phyloP scores from a whole-genome alignment of 306 rosid genomes.

The Fragaria iinumae region DNA sequence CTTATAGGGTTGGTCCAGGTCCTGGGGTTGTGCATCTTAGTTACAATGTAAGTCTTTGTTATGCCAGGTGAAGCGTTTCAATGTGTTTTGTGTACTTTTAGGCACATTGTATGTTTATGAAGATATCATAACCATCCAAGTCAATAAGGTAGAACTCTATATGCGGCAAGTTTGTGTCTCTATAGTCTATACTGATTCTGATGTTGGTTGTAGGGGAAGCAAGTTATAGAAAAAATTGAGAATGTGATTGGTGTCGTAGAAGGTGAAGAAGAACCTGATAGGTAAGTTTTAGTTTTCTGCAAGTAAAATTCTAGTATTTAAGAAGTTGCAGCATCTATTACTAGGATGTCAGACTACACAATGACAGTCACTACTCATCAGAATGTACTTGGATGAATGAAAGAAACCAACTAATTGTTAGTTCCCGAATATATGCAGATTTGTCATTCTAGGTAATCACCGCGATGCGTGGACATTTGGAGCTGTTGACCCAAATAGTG shows the following conservation, averaged over 20 bases:
- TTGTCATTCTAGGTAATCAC: conserved; percentile 73
- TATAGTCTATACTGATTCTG: background rate
- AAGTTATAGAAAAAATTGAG: conserved; percentile 46
- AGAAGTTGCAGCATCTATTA: background rate
- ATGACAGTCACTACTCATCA: background rate
- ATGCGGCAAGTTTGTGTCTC: background rate
- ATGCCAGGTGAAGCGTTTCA: background rate
- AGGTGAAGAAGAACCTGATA: conserved; percentile 76
- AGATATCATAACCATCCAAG: background rate
- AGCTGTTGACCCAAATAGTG: conserved; percentile 84
- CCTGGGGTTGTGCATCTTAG: conserved; percentile 65
- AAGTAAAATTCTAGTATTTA: background rate
- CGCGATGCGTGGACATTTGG: conserved; percentile 89
- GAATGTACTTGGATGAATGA: background rate
- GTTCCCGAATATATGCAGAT: conserved; percentile 42
- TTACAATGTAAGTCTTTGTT: conserved; percentile 39
- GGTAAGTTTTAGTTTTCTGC: conserved; percentile 34
- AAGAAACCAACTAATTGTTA: background rate
- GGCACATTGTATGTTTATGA: background rate
- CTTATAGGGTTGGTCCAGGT: conserved; percentile 67
- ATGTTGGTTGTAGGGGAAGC: conserved; percentile 48
- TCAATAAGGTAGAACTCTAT: background rate
- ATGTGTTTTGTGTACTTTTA: background rate
- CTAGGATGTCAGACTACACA: background rate
- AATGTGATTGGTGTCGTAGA: conserved; percentile 69